phyloP scores from a whole-genome alignment of 257 asterid genomes.

The Rhazya stricta region DNA sequence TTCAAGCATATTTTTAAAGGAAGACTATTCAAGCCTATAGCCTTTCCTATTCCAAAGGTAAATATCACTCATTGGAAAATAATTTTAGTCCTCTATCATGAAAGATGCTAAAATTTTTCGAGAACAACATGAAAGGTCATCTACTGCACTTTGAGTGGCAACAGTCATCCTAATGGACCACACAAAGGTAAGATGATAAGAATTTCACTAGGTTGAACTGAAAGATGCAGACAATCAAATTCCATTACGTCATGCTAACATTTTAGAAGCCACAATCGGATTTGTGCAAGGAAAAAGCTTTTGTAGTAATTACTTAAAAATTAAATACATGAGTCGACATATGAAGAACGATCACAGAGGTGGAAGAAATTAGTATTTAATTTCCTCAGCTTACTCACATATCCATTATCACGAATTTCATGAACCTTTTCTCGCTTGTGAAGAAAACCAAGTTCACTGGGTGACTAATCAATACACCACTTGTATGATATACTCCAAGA shows the following conservation, averaged over 20 bases:
- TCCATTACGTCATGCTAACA: background rate
- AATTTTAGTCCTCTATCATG: too few relatives aligned
- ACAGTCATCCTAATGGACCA: background rate
- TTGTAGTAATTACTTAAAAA: background rate
- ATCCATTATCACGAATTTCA: slow-evolving; percentile 4
- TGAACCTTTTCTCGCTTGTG: background rate
- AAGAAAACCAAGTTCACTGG: background rate
- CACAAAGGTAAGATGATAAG: background rate
- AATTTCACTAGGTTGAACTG: background rate
- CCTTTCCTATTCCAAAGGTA: too few relatives aligned
- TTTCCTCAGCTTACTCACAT: slow-evolving; percentile 15
- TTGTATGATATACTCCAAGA: background rate
- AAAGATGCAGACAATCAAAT: background rate
- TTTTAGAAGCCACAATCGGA: background rate
- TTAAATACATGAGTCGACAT: slow-evolving; percentile 25
- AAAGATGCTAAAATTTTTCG: background rate
- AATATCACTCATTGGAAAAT: too few relatives aligned
- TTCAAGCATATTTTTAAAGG: too few relatives aligned
- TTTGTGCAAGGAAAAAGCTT: background rate
- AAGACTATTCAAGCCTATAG: too few relatives aligned
- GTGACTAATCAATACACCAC: background rate
- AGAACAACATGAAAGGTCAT: too few relatives aligned
- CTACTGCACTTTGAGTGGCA: background rate
- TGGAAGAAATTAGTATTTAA: slow-evolving; percentile 16
- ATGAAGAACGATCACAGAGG: slow-evolving; percentile 15